Base-by-base conservation (phyloP, 495 filamentous ascomycete species). In the Trichoderma virens region DNA sequence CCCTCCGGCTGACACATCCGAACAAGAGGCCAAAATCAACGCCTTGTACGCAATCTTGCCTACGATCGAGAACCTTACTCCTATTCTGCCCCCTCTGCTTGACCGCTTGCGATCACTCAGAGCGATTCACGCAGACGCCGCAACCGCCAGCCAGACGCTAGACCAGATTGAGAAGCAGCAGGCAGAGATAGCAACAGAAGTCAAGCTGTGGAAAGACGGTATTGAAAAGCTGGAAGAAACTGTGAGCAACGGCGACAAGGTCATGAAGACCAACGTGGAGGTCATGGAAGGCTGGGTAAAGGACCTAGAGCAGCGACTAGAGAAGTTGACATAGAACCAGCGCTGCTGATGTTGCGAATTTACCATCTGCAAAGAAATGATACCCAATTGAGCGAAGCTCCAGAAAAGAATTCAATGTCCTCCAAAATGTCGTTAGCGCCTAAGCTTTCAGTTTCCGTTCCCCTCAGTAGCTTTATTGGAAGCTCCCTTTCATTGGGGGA, bases 21-120 rank as follows among this genome's bases (percentile, higher is more conserved):
- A 95, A 69, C 85, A 90, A 67, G 82, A 83, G 20, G 83, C 91
- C 45, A 96, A 96, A 73, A 89, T 98, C 72, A 93, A 96, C 69
- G 92, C 93, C 2, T 83, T 99, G 3, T 98, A 97, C 73, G 88
- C 88, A 2, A 90, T 90, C 18, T 82, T 99, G 5, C 86, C 91
- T 6, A 93, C 91, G 13, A 95, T 99, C 66, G 91, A 97, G 74
- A 90, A 83, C 63, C 79, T 98, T 16, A 82, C 90, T 4, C 94
- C 95, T 7, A 76, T 96, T 27, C 80, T 99, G 14, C 95, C 95
- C 8, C 84, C 90, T 5, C 79, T 97, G 27, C 80, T 99, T 3
- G 91, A 97, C 70, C 83, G 95, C 20, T 78, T 99, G 43, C 81
- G 92, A 43, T 93, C 90, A 9, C 79, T 99, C 59, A 83, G 91